Evolutionary conservation across 2,329 filamentous ascomycete species (phyloP), one percentile per base, ranked within the genome.

Genomic region (Colletotrichum orchidophilum): DNA sequence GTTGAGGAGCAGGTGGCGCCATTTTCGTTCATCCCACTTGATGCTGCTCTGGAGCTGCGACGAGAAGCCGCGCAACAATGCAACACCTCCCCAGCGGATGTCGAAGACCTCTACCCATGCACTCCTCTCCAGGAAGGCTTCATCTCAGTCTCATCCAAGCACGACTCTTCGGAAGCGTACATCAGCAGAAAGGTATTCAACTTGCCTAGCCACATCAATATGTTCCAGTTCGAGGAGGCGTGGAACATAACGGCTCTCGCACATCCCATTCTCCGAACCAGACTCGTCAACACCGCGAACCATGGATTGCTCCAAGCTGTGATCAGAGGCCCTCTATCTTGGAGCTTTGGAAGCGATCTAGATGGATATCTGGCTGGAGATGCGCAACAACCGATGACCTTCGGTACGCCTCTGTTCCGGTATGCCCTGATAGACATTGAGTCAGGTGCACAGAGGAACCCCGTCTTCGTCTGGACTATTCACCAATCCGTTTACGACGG

Each of bases 141-240:
- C 18, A 46, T 46, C 39, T 21, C 39, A 46, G 18, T 46, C 3
- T 46, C 39, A 9, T 46, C 39, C 18, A 46, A 46, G 39, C 18
- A 46, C 11, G 18, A 46, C 39, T n/a, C 39, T 18, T 64, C 73
- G 0, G 74, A 72, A 2, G 70, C 70, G 7, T 76, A 76, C 52
- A 46, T 72, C 24, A 50, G 65, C 8, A 49, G 73, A 35, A 68
- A 52, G 29, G 53, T 67, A 21, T 61, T 68, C n/a, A 39, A 63
- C 13, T 15, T 76, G 2, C 49, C 68, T 18, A 46, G 18, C 18
- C 18, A 21, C 18, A 21, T 46, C 18, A 46, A 46, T 18, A 46
- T 46, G 39, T 46, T 46, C 18, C 39, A 46, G 18, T 46, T 46
- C 18, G 39, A 46, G 39, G 39, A 46, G 1, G 18, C 39, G 11